These are phyloP conservation scores for Mycena haematopus DNA, from an alignment of 768 basidiomycete genomes.

Conservation along the genomic window DNA sequence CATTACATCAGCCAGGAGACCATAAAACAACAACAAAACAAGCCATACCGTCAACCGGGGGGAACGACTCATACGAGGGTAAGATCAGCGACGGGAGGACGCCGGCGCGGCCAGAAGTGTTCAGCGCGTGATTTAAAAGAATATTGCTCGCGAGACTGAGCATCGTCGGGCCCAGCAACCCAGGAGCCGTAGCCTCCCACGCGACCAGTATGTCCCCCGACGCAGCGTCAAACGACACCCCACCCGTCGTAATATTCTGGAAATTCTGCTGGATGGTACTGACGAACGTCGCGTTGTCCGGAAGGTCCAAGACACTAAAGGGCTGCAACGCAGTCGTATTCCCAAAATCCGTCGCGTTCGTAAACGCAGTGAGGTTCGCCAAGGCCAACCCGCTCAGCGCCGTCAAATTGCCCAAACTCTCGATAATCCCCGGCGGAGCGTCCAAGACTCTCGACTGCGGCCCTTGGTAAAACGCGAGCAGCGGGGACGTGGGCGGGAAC, in stretches of 20 bases:
- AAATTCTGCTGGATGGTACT: constrained; percentile 57
- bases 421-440: constrained; percentile 61
- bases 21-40: not conserved
- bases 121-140: constrained; percentile 67
- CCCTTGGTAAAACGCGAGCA: constrained; percentile 40
- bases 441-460: constrained; percentile 47
- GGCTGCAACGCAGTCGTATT: constrained; percentile 35
- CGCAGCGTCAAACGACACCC: constrained; percentile 64
- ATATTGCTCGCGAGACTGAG: constrained; percentile 75
- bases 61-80: constrained; percentile 64
- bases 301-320: constrained; percentile 48
- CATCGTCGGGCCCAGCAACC: constrained; percentile 62
- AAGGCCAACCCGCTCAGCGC: constrained; percentile 34
- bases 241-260: constrained; percentile 65
- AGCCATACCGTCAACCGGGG: constrained; percentile 47
- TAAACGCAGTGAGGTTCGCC: constrained; percentile 31
- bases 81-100: constrained; percentile 57
- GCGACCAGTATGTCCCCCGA: constrained; percentile 64
- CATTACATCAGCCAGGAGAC: not conserved
- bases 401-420: constrained; percentile 51
- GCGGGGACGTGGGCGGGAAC: constrained; percentile 59
- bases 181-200: constrained; percentile 73
- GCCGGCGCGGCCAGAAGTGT: constrained; percentile 48
- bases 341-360: constrained; percentile 47
- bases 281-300: constrained; percentile 67